These are phyloP conservation scores for Vitis hybrid DNA, from an alignment of 177 flowering plant genomes.

Conservation along the genomic window DNA sequence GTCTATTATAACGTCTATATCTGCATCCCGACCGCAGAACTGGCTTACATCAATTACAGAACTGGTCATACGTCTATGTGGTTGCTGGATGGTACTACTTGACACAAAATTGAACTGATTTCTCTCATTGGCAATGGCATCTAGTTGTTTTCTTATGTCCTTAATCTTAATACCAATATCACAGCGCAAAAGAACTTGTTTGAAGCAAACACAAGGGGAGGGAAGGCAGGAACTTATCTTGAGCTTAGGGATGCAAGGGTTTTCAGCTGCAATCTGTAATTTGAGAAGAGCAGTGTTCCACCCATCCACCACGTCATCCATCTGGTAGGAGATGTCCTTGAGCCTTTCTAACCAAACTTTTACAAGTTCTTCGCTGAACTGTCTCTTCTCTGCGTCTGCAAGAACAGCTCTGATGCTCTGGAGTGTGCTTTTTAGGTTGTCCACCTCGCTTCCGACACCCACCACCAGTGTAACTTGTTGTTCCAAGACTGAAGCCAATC, in stretches of 20 bases:
- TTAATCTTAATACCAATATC: background rate
- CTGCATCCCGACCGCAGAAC: conserved; percentile 10
- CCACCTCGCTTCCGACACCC: too few relatives aligned
- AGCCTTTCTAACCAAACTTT: too few relatives aligned
- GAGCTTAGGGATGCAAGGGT: too few relatives aligned
- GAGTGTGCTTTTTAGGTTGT: too few relatives aligned
- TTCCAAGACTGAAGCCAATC: background rate
- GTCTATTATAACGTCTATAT: background rate
- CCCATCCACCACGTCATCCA: background rate
- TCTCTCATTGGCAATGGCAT: conserved; percentile 2
- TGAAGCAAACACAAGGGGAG: too few relatives aligned
- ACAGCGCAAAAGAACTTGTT: background rate
- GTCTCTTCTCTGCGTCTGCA: too few relatives aligned
- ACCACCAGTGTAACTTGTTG: too few relatives aligned
- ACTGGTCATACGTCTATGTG: background rate
- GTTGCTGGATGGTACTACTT: background rate
- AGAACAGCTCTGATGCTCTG: too few relatives aligned
- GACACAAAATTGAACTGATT: background rate
- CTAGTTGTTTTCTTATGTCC: background rate
- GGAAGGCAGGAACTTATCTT: too few relatives aligned
- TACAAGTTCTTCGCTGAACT: too few relatives aligned
- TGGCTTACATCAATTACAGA: background rate
- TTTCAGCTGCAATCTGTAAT: too few relatives aligned
- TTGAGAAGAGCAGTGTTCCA: background rate
- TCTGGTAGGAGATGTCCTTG: too few relatives aligned